Evolutionary conservation across 2,329 filamentous ascomycete species (phyloP).

Genomic region (Colletotrichum neosansevieriae): DNA sequence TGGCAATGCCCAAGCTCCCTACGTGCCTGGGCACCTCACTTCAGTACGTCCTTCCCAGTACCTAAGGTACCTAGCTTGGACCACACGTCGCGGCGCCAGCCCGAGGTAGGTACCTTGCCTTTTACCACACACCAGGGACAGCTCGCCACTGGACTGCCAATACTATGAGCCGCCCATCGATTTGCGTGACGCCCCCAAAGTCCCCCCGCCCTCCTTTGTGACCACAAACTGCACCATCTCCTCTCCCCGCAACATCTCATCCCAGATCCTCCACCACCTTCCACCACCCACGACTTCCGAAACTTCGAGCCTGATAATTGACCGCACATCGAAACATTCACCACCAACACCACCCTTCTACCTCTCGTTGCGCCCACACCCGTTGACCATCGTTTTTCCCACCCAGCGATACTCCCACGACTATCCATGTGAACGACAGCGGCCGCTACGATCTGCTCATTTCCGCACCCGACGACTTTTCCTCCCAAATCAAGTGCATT

Average conservation of each 20-base stretch:
- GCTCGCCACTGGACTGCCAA: not conserved
- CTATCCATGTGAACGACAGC: constrained; percentile 6
- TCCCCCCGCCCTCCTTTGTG: constrained; percentile 28
- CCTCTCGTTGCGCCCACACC: not conserved
- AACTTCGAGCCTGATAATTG: not conserved
- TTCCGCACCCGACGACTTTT: not conserved
- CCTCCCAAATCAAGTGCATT: not conserved
- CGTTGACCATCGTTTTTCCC: not conserved
- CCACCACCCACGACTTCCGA: constrained; percentile 18
- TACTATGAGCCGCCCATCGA: constrained; percentile 11
- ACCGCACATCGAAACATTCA: not conserved
- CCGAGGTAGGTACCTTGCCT: not conserved
- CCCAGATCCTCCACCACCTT: constrained; percentile 16
- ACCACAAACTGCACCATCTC: constrained; percentile 15
- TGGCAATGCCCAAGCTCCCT: too few relatives aligned
- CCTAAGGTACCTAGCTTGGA: too few relatives aligned
- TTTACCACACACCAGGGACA: not conserved
- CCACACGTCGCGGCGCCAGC: too few relatives aligned
- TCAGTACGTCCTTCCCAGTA: too few relatives aligned
- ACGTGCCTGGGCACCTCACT: too few relatives aligned
- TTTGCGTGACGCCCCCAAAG: constrained; percentile 20
- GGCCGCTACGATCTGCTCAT: not conserved
- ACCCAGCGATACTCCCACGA: not conserved
- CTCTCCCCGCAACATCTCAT: constrained; percentile 33
- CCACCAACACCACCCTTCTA: not conserved